Percentiles rank a stretch among this genome's conserved stretches.
Evolutionary conservation across 2,329 filamentous ascomycete genomes (phyloP).

Genomic region (Sporothrix brunneoviolacea): DNA sequence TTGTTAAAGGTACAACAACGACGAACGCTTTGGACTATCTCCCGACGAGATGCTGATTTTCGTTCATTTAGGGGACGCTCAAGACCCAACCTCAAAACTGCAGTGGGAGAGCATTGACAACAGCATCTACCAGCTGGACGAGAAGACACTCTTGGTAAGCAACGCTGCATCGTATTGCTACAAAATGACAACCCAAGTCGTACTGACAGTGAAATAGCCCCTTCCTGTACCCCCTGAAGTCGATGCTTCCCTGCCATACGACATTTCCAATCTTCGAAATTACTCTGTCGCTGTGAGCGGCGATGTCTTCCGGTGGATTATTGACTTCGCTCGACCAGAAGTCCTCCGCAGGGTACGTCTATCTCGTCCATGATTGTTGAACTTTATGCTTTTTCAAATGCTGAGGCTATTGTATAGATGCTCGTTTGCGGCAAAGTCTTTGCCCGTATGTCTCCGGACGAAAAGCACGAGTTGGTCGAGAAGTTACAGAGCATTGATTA

Average conservation of each 20-base stretch:
- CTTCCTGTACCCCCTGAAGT: slow-evolving; percentile 53
- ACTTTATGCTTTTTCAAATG: background rate
- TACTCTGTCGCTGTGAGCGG: slow-evolving; percentile 87
- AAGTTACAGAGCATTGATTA: slow-evolving; percentile 96
- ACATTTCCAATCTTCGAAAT: slow-evolving; percentile 72
- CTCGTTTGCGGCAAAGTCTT: slow-evolving; percentile 89
- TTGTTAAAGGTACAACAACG: slow-evolving; percentile 56
- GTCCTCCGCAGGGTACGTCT: slow-evolving; percentile 60
- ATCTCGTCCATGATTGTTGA: too few species aligned
- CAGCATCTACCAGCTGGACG: slow-evolving; percentile 67
- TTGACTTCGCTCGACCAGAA: slow-evolving; percentile 81
- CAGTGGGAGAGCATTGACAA: slow-evolving; percentile 96
- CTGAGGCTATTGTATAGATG: slow-evolving; percentile 57
- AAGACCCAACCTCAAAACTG: slow-evolving; percentile 66
- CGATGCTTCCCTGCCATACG: slow-evolving; percentile 80
- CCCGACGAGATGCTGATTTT: background rate
- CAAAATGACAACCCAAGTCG: background rate
- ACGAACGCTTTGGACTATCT: too few species aligned
- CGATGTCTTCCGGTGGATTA: slow-evolving; percentile 92
- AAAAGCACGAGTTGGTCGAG: slow-evolving; percentile 96
- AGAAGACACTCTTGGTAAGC: slow-evolving; percentile 63
- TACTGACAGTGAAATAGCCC: slow-evolving; percentile 31
- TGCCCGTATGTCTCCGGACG: slow-evolving; percentile 96
- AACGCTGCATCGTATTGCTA: background rate
- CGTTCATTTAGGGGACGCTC: slow-evolving; percentile 51